Evolutionary conservation across 2,329 filamentous ascomycete genomes (phyloP), one percentile per base, ranked within the genome.

Genomic region (Bipolaris oryzae): DNA sequence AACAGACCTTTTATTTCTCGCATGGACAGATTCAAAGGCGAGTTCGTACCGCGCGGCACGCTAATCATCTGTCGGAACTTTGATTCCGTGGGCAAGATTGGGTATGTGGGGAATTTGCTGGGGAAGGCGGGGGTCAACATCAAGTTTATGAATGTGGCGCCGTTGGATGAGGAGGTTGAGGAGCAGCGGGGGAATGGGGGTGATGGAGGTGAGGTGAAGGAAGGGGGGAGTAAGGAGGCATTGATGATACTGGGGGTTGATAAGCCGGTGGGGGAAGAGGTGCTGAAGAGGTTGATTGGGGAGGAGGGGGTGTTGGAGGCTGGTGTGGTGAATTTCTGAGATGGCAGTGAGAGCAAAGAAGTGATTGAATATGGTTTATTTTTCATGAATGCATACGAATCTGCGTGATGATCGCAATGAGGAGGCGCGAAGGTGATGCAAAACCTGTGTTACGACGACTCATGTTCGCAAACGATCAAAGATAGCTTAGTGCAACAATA

Each of bases 241-340:
- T 76, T 94, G 63, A 94, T 94, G 90, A 93, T 94, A 66, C 66
- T 94, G 48, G 89, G 90, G 1, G 86, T 94, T 9, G 87, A 89
- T 68, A 84, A 85, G 2, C 80, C 82, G 3, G 86, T 92, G 16
- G 83, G 82, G 0, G 82, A 82, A 51, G 82, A 85, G 53, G 81
- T 85, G 13, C 76, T 80, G 31, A 76, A 79, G 66, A 76, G 77
- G 28, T 67, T 86, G 62, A 77, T 84, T 49, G 77, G 73, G 6
- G 76, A 76, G 10, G 78, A 82, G 37, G 84, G 83, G 0, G 80
- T 77, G 13, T 66, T 85, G 61, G 83, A 82, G 70, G 83, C 81
- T 1, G 81, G 77, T 63, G 77, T 82, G 58, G 80, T 86, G 31
- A 80, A 85, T 3, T 68, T 68, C 23, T 70, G 55, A 63, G 23